Evolutionary conservation across 2,329 filamentous ascomycete genomes (phyloP).

Genomic region (Samsoniella hepiali): DNA sequence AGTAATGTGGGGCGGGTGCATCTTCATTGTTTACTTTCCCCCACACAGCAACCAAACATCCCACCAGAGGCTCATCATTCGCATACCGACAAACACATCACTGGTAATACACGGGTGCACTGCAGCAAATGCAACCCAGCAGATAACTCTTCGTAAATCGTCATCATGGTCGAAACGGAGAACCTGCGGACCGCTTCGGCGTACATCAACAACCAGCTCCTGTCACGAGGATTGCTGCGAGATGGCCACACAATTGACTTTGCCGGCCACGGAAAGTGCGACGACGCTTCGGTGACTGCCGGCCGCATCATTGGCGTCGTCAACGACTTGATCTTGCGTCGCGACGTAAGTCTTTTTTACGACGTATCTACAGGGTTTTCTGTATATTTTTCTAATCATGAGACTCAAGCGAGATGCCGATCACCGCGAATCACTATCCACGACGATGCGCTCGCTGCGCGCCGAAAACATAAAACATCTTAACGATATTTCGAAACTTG

Average conservation of each 20-base stretch:
- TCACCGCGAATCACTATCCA: slow-evolving; percentile 77
- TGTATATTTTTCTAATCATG: slow-evolving; percentile 17
- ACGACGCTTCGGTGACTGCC: slow-evolving; percentile 62
- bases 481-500: slow-evolving; percentile 60
- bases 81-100: neutral
- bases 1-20: slow-evolving; percentile 23
- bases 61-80: neutral
- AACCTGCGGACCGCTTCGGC: slow-evolving; percentile 65
- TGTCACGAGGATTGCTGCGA: slow-evolving; percentile 61
- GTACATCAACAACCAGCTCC: slow-evolving; percentile 70
- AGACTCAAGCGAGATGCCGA: slow-evolving; percentile 73
- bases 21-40: slow-evolving; percentile 39
- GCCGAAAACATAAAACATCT: slow-evolving; percentile 72
- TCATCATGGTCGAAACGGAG: slow-evolving; percentile 54
- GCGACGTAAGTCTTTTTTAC: slow-evolving; percentile 64
- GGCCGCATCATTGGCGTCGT: slow-evolving; percentile 86
- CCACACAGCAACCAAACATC: slow-evolving; percentile 35
- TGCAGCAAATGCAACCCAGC: neutral
- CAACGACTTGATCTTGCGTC: slow-evolving; percentile 85
- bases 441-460: slow-evolving; percentile 72
- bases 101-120: neutral
- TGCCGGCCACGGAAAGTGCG: slow-evolving; percentile 62
- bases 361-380: neutral
- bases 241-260: slow-evolving; percentile 80
- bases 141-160: neutral